Percentiles rank a stretch among this genome's conserved stretches.
phyloP scores from a whole-genome alignment of 352 stramenopile genomes.

The Achlya hypogyna region DNA sequence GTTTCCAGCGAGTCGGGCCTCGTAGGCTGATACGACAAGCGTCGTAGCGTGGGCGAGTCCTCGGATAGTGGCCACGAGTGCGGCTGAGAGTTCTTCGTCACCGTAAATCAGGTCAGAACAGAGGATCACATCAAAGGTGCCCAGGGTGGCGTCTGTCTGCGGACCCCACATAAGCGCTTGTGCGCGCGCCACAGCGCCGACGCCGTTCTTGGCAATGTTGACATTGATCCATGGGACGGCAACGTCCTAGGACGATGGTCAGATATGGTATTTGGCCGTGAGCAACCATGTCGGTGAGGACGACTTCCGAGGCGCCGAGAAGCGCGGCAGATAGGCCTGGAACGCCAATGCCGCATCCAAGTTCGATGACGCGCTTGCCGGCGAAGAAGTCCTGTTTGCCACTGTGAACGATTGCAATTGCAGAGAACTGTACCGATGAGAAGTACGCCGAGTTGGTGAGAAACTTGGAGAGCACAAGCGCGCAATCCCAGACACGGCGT shows the following conservation, averaged over 20 bases:
- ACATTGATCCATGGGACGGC: constrained; percentile 41
- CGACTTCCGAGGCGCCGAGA: constrained; percentile 33
- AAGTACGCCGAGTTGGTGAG: constrained; percentile 31
- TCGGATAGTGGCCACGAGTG: constrained; percentile 36
- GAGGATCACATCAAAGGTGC: constrained; percentile 40
- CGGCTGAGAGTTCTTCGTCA: constrained; percentile 32
- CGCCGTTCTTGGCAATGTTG: constrained; percentile 39
- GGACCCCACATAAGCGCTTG: constrained; percentile 38
- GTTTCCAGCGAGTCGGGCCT: constrained; percentile 48
- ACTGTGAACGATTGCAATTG: not conserved
- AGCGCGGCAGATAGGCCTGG: constrained; percentile 35
- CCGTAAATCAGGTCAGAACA: constrained; percentile 53
- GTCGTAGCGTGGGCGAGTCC: constrained; percentile 29
- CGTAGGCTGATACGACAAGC: constrained; percentile 36
- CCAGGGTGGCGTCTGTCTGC: not conserved
- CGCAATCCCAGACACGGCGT: constrained; percentile 51
- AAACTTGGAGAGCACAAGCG: constrained; percentile 45
- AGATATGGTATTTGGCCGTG: not conserved
- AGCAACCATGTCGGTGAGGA: constrained; percentile 42
- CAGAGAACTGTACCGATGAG: constrained; percentile 10
- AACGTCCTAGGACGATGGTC: constrained; percentile 22
- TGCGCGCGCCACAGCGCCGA: constrained; percentile 23
- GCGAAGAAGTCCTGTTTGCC: constrained; percentile 27
- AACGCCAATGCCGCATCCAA: constrained; percentile 49
- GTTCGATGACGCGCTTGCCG: constrained; percentile 42